phyloP scores from a whole-genome alignment of 106 monocot species.

The Alisma plantagoaquatica region DNA sequence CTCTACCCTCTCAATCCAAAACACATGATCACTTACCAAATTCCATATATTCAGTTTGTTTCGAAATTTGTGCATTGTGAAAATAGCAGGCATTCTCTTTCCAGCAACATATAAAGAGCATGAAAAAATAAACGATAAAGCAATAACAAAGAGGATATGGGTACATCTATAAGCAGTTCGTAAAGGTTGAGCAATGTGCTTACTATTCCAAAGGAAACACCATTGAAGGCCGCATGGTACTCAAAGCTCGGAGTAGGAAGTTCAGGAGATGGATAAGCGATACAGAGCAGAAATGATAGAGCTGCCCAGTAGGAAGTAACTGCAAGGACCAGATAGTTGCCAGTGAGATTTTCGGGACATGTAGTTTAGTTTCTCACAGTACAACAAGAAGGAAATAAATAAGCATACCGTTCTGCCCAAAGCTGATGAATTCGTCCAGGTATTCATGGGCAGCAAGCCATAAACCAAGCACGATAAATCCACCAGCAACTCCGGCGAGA shows the following conservation, averaged over 20 bases:
- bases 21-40: too few relatives aligned
- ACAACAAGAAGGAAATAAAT: too few relatives aligned
- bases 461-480: constrained; percentile 52
- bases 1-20: too few relatives aligned
- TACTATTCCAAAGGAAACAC: constrained; percentile 91
- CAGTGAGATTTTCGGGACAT: background rate
- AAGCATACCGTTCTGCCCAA: constrained; percentile 82
- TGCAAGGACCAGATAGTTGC: constrained; percentile 17
- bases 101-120: too few relatives aligned
- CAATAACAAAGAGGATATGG: background rate
- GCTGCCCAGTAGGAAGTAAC: constrained; percentile 64
- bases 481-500: constrained; percentile 55
- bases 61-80: too few relatives aligned
- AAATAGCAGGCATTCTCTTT: too few relatives aligned
- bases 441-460: constrained; percentile 57
- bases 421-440: constrained; percentile 58
- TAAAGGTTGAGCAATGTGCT: too few relatives aligned
- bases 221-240: constrained; percentile 74
- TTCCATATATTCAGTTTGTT: too few relatives aligned
- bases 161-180: constrained; percentile 8
- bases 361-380: too few relatives aligned
- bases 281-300: constrained; percentile 56
- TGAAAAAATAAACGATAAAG: too few relatives aligned
- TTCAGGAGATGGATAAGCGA: constrained; percentile 92
- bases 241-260: constrained; percentile 84